A percentile compares a stretch with the other conserved stretches of the same genome.
phyloP scores from a whole-genome alignment of 768 basidiomycete genomes.

The Boletus subparvulus region DNA sequence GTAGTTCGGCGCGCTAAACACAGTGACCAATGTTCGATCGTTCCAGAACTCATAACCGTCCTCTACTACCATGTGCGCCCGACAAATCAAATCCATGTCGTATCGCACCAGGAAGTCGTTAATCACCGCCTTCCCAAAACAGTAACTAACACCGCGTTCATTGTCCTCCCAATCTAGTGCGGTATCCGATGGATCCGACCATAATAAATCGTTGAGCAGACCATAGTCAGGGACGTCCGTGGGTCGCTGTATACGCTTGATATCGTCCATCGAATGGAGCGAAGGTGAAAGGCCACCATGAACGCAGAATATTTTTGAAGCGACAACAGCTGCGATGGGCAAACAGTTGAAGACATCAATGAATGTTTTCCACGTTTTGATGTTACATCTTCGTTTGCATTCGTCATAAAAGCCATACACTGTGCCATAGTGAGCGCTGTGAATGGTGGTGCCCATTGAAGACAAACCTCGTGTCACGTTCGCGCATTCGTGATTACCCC shows the following conservation, averaged over 20 bases:
- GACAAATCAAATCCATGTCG: constrained; percentile 99
- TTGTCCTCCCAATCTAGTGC: constrained; percentile 99
- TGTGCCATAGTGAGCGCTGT: constrained; percentile 34
- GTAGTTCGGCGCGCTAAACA: constrained; percentile 97
- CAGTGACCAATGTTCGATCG: constrained; percentile 95
- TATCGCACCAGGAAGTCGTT: constrained; percentile 93
- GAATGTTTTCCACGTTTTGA: constrained; percentile 99
- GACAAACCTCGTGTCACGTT: constrained; percentile 94
- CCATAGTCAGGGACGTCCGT: constrained; percentile 99
- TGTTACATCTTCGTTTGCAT: constrained; percentile 98
- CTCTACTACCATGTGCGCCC: constrained; percentile 99
- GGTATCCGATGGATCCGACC: constrained; percentile 98
- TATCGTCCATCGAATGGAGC: constrained; percentile 95
- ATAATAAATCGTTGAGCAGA: constrained; percentile 92
- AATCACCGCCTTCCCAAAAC: constrained; percentile 97
- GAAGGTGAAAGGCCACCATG: constrained; percentile 95
- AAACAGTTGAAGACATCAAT: constrained; percentile 99
- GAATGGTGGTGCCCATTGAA: constrained; percentile 10
- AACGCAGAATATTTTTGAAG: constrained; percentile 99
- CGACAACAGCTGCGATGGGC: constrained; percentile 97
- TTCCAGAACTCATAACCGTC: constrained; percentile 99
- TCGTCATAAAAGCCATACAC: constrained; percentile 99
- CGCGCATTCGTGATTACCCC: constrained; percentile 99
- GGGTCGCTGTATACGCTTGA: constrained; percentile 94
- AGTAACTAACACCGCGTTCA: constrained; percentile 97